These are phyloP conservation scores for Populus deltoides DNA, from an alignment of 345 rosid genomes.

Conservation along the genomic window DNA sequence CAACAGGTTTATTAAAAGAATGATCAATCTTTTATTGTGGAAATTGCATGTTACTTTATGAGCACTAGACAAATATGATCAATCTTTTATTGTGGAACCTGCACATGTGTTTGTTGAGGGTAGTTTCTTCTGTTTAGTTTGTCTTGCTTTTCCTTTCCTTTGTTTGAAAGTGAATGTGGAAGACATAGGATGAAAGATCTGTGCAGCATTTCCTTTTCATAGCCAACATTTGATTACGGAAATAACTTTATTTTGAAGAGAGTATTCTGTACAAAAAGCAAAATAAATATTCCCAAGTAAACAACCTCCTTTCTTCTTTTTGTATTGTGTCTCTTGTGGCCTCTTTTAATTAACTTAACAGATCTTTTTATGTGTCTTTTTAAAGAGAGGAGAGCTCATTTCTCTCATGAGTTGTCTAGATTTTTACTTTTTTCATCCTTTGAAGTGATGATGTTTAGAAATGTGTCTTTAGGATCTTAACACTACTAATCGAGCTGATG, in stretches of 20 bases:
- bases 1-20: neutral
- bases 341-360: neutral
- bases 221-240: neutral
- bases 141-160: neutral
- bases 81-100: neutral
- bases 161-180: neutral
- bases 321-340: neutral
- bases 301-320: neutral
- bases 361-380: neutral
- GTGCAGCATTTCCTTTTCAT: neutral
- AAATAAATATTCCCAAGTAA: neutral
- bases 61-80: neutral
- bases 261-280: neutral
- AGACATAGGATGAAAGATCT: neutral
- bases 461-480: neutral
- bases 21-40: too few species aligned
- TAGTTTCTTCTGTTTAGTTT: neutral
- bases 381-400: neutral
- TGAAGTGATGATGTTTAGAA: neutral
- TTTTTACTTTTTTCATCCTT: neutral
- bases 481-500: neutral
- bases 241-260: neutral
- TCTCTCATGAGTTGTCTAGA: neutral
- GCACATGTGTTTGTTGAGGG: neutral
- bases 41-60: neutral